Conservation (phyloP, 805 yeast genomes). For the Komagataella mondaviorum region DNA sequence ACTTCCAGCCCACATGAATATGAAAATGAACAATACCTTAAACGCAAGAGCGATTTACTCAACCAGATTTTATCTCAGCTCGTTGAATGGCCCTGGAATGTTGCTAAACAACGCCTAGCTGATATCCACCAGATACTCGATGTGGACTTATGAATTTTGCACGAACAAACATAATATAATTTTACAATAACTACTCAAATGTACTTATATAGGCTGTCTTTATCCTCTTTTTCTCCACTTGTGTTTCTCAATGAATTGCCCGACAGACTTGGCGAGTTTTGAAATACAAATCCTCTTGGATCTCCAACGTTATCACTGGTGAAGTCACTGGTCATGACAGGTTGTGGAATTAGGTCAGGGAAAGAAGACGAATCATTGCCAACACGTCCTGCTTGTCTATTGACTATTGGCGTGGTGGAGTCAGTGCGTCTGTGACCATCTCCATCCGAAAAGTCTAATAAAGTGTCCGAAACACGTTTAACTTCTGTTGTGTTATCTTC, state of each 20-base stretch:
- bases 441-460: neutral
- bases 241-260: neutral
- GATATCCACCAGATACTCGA: neutral
- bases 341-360: neutral
- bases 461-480: slow-evolving; percentile 4
- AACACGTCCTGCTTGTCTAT: neutral
- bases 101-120: neutral
- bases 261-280: slow-evolving; percentile 1
- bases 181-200: neutral
- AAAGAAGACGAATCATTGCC: neutral
- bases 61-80: neutral
- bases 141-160: neutral
- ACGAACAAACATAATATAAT: neutral
- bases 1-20: neutral
- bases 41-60: neutral
- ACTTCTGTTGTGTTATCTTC: slow-evolving; percentile 5
- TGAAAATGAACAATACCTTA: neutral
- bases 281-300: slow-evolving; percentile 1
- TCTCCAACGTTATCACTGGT: neutral
- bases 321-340: neutral
- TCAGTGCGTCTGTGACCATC: slow-evolving; percentile 6
- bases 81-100: neutral
- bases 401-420: slow-evolving; percentile 7
- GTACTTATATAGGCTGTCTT: neutral
- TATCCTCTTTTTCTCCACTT: neutral